These are phyloP conservation scores for Aureobasidium sp. DNA, from an alignment of 2,329 filamentous ascomycete genomes.

Conservation along the genomic window DNA sequence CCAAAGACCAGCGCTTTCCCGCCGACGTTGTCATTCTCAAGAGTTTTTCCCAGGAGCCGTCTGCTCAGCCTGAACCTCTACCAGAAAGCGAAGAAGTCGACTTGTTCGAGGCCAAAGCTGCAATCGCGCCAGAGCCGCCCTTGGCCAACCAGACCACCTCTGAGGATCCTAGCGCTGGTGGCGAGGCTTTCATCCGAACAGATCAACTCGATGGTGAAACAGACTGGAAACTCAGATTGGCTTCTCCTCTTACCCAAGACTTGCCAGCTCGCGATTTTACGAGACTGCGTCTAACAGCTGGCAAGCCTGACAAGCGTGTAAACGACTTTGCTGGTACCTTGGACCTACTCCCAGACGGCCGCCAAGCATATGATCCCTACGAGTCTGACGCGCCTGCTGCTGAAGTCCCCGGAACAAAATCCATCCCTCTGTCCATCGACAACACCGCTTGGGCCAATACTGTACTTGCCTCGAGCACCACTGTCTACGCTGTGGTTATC, in stretches of 20 bases:
- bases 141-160: constrained; percentile 27
- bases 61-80: constrained; percentile 36
- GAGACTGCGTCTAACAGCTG: constrained; percentile 61
- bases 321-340: constrained; percentile 93
- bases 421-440: constrained; percentile 76
- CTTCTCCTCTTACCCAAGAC: constrained; percentile 76
- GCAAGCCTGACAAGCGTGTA: constrained; percentile 85
- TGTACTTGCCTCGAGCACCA: constrained; percentile 85
- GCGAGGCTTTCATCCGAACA: constrained; percentile 93
- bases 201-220: constrained; percentile 97
- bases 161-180: constrained; percentile 40
- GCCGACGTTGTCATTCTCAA: constrained; percentile 92
- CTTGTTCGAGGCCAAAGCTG: constrained; percentile 20
- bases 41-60: constrained; percentile 49
- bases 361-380: constrained; percentile 40
- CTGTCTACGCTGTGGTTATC: constrained; percentile 78
- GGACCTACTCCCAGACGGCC: constrained; percentile 53
- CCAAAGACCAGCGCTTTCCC: constrained; percentile 85
- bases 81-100: constrained; percentile 27
- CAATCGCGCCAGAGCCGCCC: constrained; percentile 21
- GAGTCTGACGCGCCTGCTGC: not conserved
- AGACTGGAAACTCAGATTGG: constrained; percentile 92
- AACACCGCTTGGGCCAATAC: constrained; percentile 99
- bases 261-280: constrained; percentile 62
- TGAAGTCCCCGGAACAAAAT: constrained; percentile 26